Conservation (phyloP, 2,329 filamentous ascomycete genomes). For the Shiraia bambusicola region DNA sequence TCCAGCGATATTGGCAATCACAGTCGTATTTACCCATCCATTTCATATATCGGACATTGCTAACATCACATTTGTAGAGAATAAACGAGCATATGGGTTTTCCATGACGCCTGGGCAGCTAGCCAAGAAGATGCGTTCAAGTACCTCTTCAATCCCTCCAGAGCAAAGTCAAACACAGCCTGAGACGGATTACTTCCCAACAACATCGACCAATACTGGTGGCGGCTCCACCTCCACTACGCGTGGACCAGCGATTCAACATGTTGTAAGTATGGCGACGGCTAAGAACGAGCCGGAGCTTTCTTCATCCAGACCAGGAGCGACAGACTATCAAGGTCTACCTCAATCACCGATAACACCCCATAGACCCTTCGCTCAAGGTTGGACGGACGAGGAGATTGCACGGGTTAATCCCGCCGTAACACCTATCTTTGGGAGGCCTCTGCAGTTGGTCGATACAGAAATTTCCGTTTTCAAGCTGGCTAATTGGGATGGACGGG, state of each 20-base stretch:
- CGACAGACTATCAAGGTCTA: constrained; percentile 3
- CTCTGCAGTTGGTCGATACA: constrained; percentile 32
- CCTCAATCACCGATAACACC: neutral
- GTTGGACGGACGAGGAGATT: too few relatives aligned
- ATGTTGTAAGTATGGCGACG: neutral
- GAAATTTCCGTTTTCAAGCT: constrained; percentile 31
- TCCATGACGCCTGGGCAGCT: constrained; percentile 2
- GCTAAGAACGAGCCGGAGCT: constrained; percentile 4
- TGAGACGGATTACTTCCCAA: neutral
- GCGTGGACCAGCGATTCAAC: constrained; percentile 1
- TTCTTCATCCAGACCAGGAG: constrained; percentile 16
- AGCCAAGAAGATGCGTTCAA: constrained; percentile 15
- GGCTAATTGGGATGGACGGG: constrained; percentile 25
- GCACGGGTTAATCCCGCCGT: constrained; percentile 8
- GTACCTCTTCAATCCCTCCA: constrained; percentile 4
- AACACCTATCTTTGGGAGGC: constrained; percentile 26
- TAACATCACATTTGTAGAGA: constrained; percentile 8
- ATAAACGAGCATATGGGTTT: constrained; percentile 11
- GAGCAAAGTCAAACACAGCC: neutral
- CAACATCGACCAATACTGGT: neutral
- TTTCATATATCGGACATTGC: neutral
- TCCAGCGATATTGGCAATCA: neutral
- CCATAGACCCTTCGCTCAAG: neutral
- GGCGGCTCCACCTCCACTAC: constrained; percentile 9
- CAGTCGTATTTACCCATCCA: constrained; percentile 5